These are phyloP conservation scores for Colletotrichum sp. DNA, from an alignment of 2,329 filamentous ascomycete species.

Conservation along the genomic window DNA sequence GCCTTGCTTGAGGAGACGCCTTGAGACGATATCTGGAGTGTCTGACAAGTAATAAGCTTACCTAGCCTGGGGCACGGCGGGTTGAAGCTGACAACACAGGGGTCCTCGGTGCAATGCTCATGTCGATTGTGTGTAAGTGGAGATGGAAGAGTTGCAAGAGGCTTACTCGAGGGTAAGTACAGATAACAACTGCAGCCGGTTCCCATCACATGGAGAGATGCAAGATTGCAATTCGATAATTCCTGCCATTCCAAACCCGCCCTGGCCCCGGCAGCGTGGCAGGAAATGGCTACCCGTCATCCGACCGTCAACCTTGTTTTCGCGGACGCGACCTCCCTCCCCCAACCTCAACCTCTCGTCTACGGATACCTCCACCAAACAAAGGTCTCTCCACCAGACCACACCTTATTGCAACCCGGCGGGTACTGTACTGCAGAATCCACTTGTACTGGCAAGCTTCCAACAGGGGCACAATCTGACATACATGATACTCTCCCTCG, in stretches of 20 bases:
- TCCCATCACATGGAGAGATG: constrained; percentile 5
- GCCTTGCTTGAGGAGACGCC: neutral
- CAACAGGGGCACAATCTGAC: constrained; percentile 10
- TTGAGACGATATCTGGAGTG: neutral
- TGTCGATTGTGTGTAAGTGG: neutral
- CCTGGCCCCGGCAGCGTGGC: neutral
- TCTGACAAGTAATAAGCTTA: neutral
- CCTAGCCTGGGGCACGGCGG: neutral
- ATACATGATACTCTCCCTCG: constrained; percentile 6
- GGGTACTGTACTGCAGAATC: neutral
- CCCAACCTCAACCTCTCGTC: neutral
- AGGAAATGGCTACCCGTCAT: neutral
- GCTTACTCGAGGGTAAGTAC: neutral
- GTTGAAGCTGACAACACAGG: neutral
- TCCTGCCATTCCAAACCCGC: neutral
- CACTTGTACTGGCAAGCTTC: neutral
- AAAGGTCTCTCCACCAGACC: neutral
- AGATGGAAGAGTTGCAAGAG: neutral
- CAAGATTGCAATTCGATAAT: neutral
- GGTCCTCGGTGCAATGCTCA: neutral
- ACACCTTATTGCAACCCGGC: neutral
- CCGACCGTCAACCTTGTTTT: neutral
- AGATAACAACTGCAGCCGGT: neutral
- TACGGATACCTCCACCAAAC: neutral
- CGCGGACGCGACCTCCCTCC: neutral